Percentiles rank a stretch among this genome's conserved stretches.
Evolutionary conservation across 2,329 filamentous ascomycete genomes (phyloP).

Genomic region (Cladophialophora bantiana): DNA sequence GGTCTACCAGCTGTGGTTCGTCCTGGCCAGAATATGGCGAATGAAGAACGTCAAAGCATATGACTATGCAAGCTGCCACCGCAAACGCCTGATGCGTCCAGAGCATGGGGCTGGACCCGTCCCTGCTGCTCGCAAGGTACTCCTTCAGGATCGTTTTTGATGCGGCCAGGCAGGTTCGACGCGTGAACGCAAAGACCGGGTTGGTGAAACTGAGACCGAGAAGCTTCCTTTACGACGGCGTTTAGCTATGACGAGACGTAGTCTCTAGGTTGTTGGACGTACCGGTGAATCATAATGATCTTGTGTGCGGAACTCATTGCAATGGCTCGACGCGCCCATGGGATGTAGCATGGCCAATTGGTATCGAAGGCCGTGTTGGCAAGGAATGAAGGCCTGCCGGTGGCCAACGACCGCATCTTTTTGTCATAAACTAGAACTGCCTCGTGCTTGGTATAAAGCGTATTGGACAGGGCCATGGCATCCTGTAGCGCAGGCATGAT

Average conservation of each 20-base stretch:
- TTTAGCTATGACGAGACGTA: not conserved
- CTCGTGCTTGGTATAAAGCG: conserved; percentile 51
- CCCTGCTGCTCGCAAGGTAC: conserved; percentile 46
- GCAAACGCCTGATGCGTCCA: conserved; percentile 53
- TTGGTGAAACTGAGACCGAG: conserved; percentile 52
- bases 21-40: conserved; percentile 37
- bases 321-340: conserved; percentile 50
- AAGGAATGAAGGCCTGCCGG: conserved; percentile 47
- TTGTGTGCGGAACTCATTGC: conserved; percentile 46
- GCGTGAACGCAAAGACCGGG: conserved; percentile 50
- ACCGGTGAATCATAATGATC: conserved; percentile 38
- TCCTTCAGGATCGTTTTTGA: conserved; percentile 52
- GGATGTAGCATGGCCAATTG: conserved; percentile 51
- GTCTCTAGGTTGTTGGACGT: not conserved
- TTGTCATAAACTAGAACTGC: conserved; percentile 51
- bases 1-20: conserved; percentile 24
- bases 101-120: conserved; percentile 48
- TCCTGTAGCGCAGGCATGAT: conserved; percentile 51
- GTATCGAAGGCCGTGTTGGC: conserved; percentile 45
- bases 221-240: conserved; percentile 44
- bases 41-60: conserved; percentile 49
- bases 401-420: conserved; percentile 46
- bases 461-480: conserved; percentile 45
- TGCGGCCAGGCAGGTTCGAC: conserved; percentile 51
- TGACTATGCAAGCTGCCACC: conserved; percentile 49